Evolutionary conservation across 2,329 filamentous ascomycete genomes (phyloP).

Genomic region (Penicillium sp.): DNA sequence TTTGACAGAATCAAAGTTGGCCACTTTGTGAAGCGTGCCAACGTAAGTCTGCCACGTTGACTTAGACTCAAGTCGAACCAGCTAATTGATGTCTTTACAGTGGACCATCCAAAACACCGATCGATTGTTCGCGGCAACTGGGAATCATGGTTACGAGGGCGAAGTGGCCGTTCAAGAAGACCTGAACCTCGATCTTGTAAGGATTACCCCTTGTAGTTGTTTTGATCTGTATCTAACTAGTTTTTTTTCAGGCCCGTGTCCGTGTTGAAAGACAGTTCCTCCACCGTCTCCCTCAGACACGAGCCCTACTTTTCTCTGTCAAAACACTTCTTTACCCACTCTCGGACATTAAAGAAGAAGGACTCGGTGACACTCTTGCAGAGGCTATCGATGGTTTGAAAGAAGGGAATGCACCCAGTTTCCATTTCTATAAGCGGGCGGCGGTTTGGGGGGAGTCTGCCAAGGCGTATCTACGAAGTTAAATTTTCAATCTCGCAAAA

Average conservation of each 20-base stretch:
- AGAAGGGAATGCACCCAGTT: constrained; percentile 59
- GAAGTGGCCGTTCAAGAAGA: constrained; percentile 19
- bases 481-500: background rate
- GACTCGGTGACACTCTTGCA: constrained; percentile 57
- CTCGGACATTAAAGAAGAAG: constrained; percentile 57
- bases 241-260: constrained; percentile 10
- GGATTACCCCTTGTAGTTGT: background rate
- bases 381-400: constrained; percentile 63
- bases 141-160: constrained; percentile 26
- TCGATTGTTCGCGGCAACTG: constrained; percentile 18
- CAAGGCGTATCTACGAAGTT: constrained; percentile 52
- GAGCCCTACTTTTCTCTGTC: constrained; percentile 27
- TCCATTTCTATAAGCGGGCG: constrained; percentile 62
- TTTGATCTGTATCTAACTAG: background rate
- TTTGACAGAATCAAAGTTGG: constrained; percentile 31
- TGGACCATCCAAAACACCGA: constrained; percentile 18
- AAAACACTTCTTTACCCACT: constrained; percentile 30
- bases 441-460: constrained; percentile 61
- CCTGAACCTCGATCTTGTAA: constrained; percentile 10
- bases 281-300: constrained; percentile 24
- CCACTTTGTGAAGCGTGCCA: constrained; percentile 26
- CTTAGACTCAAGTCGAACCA: too few species aligned
- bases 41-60: constrained; percentile 13
- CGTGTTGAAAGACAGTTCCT: constrained; percentile 24
- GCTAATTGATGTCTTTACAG: constrained; percentile 2